These are phyloP conservation scores for Bryoerythrophyllum caledonicum DNA, from an alignment of 225 moss, liverwort and hornwort species.

Conservation along the genomic window DNA sequence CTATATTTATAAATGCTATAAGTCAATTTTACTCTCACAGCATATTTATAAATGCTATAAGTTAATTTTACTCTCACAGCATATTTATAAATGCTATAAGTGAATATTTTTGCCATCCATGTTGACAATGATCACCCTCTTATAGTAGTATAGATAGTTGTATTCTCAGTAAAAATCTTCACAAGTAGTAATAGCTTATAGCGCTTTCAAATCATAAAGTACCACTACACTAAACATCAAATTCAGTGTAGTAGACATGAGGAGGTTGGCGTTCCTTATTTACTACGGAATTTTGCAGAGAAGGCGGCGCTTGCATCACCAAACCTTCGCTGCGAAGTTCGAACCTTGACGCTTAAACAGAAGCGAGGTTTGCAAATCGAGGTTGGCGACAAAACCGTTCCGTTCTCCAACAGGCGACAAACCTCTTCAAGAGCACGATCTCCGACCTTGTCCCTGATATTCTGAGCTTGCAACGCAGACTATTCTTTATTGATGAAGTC, in stretches of 20 bases:
- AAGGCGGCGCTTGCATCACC: not conserved
- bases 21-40: no score
- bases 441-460: conserved; percentile 1
- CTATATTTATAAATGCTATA: no score
- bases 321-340: conserved; percentile 16
- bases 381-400: conserved; percentile 6
- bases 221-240: no score
- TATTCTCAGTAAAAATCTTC: no score
- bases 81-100: no score
- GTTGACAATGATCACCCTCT: no score
- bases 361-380: not conserved
- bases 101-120: no score
- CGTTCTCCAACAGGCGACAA: not conserved
- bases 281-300: not conserved
- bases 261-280: not conserved
- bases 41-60: no score
- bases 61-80: no score
- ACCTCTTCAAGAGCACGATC: conserved; percentile 5
- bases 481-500: not conserved
- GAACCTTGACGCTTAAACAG: not conserved
- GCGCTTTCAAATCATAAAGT: no score
- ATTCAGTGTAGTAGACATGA: not conserved
- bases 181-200: no score
- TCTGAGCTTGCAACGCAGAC: not conserved
- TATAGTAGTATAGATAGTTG: no score